Evolutionary conservation across 352 stramenopile species (phyloP).

Genomic region (Globisporangium radiosum): DNA sequence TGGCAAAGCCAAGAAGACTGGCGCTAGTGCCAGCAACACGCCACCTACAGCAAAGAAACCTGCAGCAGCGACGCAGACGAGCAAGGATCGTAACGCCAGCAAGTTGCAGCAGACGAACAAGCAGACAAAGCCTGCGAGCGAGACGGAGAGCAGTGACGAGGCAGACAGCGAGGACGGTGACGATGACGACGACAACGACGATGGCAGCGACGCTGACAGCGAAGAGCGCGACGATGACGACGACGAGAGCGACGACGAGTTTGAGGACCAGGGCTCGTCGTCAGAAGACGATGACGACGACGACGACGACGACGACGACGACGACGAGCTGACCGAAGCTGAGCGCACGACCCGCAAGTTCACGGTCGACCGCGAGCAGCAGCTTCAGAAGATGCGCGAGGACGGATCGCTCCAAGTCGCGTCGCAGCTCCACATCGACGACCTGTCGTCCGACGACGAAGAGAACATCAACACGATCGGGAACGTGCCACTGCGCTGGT

Average conservation of each 20-base stretch:
- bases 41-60: slow-evolving; percentile 2
- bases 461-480: slow-evolving; percentile 96
- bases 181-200: slow-evolving; percentile 28
- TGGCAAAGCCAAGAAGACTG: slow-evolving; percentile 2
- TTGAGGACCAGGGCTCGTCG: slow-evolving; percentile 83
- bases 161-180: slow-evolving; percentile 12
- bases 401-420: slow-evolving; percentile 77
- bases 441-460: slow-evolving; percentile 98
- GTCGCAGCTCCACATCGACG: slow-evolving; percentile 94
- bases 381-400: slow-evolving; percentile 80
- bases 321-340: slow-evolving; percentile 63
- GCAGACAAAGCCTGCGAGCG: slow-evolving; percentile 14
- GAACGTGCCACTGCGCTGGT: slow-evolving; percentile 98
- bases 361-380: slow-evolving; percentile 60
- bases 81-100: slow-evolving; percentile 2
- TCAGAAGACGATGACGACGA: slow-evolving; percentile 60
- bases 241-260: slow-evolving; percentile 53
- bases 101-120: slow-evolving; percentile 9
- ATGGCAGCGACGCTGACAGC: slow-evolving; percentile 19
- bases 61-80: slow-evolving; percentile 9
- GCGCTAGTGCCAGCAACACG: neutral
- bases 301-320: slow-evolving; percentile 50
- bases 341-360: slow-evolving; percentile 80
- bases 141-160: slow-evolving; percentile 18
- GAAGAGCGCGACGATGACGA: slow-evolving; percentile 58